These are phyloP conservation scores for Alternaria consortialis DNA, from an alignment of 2,329 filamentous ascomycete species.

Conservation along the genomic window DNA sequence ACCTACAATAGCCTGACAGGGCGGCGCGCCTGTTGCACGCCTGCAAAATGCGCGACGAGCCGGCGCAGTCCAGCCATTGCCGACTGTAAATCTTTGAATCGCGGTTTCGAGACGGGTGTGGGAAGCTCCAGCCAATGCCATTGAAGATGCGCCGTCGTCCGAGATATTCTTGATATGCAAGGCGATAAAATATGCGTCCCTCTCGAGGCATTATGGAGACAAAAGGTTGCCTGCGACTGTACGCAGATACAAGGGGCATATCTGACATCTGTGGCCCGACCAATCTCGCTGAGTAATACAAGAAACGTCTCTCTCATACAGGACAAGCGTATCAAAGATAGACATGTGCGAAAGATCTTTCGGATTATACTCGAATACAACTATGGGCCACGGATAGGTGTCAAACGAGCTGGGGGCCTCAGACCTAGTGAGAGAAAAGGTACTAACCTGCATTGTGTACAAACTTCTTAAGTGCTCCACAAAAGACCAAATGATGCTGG, in stretches of 20 bases:
- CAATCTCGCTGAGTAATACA: slow-evolving; percentile 18
- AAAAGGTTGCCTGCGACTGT: slow-evolving; percentile 24
- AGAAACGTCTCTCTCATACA: slow-evolving; percentile 27
- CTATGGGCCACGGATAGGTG: slow-evolving; percentile 18
- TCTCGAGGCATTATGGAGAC: background rate
- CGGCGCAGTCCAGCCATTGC: slow-evolving; percentile 31
- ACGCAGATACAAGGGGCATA: slow-evolving; percentile 39
- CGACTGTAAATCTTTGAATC: slow-evolving; percentile 22
- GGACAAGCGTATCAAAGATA: slow-evolving; percentile 27
- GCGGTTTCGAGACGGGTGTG: slow-evolving; percentile 24
- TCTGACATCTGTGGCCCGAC: slow-evolving; percentile 21
- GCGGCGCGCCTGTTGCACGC: slow-evolving; percentile 30
- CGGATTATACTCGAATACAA: slow-evolving; percentile 3
- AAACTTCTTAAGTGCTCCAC: slow-evolving; percentile 24
- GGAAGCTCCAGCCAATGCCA: slow-evolving; percentile 22
- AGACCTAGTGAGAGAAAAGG: slow-evolving; percentile 19
- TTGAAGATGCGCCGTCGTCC: slow-evolving; percentile 21
- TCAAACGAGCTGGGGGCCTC: slow-evolving; percentile 23
- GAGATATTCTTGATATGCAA: slow-evolving; percentile 23
- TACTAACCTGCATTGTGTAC: slow-evolving; percentile 29
- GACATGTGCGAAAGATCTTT: slow-evolving; percentile 6
- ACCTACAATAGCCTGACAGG: slow-evolving; percentile 32
- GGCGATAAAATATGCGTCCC: slow-evolving; percentile 20
- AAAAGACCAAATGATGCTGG: slow-evolving; percentile 28
- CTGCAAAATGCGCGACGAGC: slow-evolving; percentile 39